Percentiles rank a stretch among this genome's conserved stretches.
These are phyloP conservation scores for Fonsecaea monophora DNA, from an alignment of 2,329 filamentous ascomycete genomes.

Conservation along the genomic window DNA sequence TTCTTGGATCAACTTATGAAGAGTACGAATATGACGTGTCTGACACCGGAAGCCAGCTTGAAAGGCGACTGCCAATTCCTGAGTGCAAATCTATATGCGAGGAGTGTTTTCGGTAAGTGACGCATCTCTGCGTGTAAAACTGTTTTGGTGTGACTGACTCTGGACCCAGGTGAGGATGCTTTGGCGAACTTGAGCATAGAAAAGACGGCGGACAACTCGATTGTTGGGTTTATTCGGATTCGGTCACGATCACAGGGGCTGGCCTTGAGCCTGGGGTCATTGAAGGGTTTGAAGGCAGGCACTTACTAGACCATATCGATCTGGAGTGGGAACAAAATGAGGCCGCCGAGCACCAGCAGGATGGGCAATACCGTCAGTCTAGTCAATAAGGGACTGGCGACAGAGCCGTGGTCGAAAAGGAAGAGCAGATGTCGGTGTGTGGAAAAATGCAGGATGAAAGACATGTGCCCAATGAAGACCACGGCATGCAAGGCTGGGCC, in stretches of 20 bases:
- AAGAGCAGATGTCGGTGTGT: not conserved
- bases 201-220: slow-evolving; percentile 92
- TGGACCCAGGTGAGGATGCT: slow-evolving; percentile 86
- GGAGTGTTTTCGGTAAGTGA: slow-evolving; percentile 93
- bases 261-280: slow-evolving; percentile 87
- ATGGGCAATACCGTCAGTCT: not conserved
- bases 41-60: slow-evolving; percentile 94
- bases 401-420: not conserved
- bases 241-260: slow-evolving; percentile 95
- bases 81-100: slow-evolving; percentile 94
- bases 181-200: slow-evolving; percentile 97
- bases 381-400: not conserved
- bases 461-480: slow-evolving; percentile 1
- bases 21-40: slow-evolving; percentile 97
- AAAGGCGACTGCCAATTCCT: slow-evolving; percentile 98
- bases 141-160: slow-evolving; percentile 14
- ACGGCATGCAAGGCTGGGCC: slow-evolving; percentile 7
- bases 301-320: slow-evolving; percentile 34
- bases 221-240: slow-evolving; percentile 97
- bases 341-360: not conserved
- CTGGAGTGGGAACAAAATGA: not conserved
- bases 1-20: slow-evolving; percentile 96
- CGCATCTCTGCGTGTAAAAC: not conserved
- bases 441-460: not conserved
- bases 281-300: slow-evolving; percentile 88